A percentile compares a stretch with the other conserved stretches of the same genome.
These are phyloP conservation scores for Euphorbia celastroides DNA, from an alignment of 441 rosid genomes.

Conservation along the genomic window DNA sequence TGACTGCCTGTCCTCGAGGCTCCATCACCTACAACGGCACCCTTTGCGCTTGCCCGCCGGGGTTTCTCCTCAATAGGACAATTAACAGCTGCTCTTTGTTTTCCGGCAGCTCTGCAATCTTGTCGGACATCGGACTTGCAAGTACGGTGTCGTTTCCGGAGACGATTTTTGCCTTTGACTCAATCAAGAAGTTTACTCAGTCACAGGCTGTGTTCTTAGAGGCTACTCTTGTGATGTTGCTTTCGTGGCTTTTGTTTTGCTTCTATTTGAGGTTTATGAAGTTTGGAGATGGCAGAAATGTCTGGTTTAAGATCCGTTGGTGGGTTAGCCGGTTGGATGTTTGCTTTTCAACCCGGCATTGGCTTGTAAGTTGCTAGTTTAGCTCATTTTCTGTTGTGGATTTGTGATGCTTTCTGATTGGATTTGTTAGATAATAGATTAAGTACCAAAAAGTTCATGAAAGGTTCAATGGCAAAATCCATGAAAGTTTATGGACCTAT, in stretches of 20 bases:
- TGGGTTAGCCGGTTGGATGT: conserved; percentile 88
- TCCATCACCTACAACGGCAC: conserved; percentile 54
- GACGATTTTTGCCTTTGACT: conserved; percentile 65
- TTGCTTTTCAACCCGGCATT: conserved; percentile 93
- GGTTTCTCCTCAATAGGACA: conserved; percentile 44
- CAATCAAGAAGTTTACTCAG: conserved; percentile 71
- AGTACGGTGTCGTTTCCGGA: conserved; percentile 44
- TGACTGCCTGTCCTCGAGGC: conserved; percentile 47
- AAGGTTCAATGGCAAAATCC: too few species aligned
- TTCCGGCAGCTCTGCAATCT: conserved; percentile 32
- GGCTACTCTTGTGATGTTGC: conserved; percentile 66
- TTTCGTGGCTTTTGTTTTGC: conserved; percentile 80
- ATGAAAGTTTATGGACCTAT: too few species aligned
- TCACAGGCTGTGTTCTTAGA: conserved; percentile 95
- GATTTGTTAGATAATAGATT: too few species aligned
- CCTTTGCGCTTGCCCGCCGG: conserved; percentile 69
- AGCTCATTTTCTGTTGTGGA: neutral
- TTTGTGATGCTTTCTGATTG: neutral
- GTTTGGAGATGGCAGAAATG: conserved; percentile 62
- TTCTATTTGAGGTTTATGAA: conserved; percentile 65
- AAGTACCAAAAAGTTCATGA: too few species aligned
- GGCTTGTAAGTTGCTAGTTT: conserved; percentile 56
- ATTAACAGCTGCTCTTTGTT: conserved; percentile 41
- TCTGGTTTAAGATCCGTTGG: conserved; percentile 86
- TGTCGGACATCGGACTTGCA: conserved; percentile 40